A percentile compares a stretch with the other conserved stretches of the same genome.
These are phyloP conservation scores for Naganishia sp. DNA, from an alignment of 1,284 basidiomycete species.

Conservation along the genomic window DNA sequence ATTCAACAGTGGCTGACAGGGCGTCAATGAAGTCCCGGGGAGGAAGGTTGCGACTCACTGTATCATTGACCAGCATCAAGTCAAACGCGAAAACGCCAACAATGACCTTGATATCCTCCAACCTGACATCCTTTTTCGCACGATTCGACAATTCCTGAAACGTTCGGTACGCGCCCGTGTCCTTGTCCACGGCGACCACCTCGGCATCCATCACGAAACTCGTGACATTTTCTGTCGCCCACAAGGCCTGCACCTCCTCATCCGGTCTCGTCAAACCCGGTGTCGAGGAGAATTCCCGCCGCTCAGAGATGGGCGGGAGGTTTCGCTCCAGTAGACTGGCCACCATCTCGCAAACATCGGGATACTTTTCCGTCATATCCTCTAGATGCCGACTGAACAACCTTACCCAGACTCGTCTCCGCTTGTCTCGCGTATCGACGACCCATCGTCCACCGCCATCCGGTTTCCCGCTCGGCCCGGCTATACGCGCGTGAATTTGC, in stretches of 20 bases:
- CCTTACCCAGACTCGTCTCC: slow-evolving; percentile 59
- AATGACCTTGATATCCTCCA: slow-evolving; percentile 92
- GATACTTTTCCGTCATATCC: slow-evolving; percentile 92
- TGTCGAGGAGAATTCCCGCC: slow-evolving; percentile 39
- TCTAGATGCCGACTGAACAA: slow-evolving; percentile 89
- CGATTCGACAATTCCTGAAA: slow-evolving; percentile 96
- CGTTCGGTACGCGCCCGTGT: slow-evolving; percentile 80
- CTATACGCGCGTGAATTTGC: slow-evolving; percentile 70
- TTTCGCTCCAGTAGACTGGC: slow-evolving; percentile 45
- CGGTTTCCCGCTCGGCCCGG: slow-evolving; percentile 49
- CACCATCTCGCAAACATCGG: slow-evolving; percentile 72
- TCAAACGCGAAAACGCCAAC: slow-evolving; percentile 97
- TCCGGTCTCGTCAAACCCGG: slow-evolving; percentile 38
- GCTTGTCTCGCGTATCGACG: slow-evolving; percentile 56
- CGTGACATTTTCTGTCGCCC: slow-evolving; percentile 51
- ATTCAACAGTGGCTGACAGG: slow-evolving; percentile 66
- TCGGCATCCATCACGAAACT: slow-evolving; percentile 96
- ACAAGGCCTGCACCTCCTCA: slow-evolving; percentile 39
- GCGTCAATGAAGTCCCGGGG: neutral
- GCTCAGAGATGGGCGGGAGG: slow-evolving; percentile 45
- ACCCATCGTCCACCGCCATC: slow-evolving; percentile 53
- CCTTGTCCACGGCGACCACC: slow-evolving; percentile 90
- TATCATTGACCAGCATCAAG: slow-evolving; percentile 88
- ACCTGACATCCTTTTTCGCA: slow-evolving; percentile 95
- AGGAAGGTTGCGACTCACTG: slow-evolving; percentile 60